Conservation (phyloP, 1,284 basidiomycete genomes). For the Wolfiporia cocos region DNA sequence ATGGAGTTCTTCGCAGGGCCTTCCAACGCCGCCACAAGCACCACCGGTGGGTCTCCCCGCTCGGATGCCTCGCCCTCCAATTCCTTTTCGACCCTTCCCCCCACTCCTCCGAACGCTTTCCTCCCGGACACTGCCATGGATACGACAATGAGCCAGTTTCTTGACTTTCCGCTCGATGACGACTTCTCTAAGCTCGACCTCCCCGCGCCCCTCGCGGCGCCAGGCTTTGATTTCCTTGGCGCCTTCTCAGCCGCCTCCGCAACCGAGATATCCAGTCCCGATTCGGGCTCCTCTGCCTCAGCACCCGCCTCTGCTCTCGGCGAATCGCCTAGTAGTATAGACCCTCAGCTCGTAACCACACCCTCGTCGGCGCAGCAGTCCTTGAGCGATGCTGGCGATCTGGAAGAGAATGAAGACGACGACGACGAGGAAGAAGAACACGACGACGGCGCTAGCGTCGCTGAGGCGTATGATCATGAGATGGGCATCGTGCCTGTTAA, state of each 20-base stretch:
- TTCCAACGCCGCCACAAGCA: slow-evolving; percentile 17
- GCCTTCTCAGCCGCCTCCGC: slow-evolving; percentile 16
- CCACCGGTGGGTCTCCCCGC: slow-evolving; percentile 30
- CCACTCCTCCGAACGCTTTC: slow-evolving; percentile 21
- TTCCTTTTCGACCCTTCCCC: slow-evolving; percentile 24
- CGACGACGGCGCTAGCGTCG: slow-evolving; percentile 15
- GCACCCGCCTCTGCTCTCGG: slow-evolving; percentile 16
- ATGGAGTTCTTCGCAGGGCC: slow-evolving; percentile 34
- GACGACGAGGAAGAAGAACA: slow-evolving; percentile 19
- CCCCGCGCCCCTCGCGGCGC: slow-evolving; percentile 23
- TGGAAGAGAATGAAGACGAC: slow-evolving; percentile 20
- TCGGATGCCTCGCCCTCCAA: slow-evolving; percentile 30
- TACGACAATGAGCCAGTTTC: slow-evolving; percentile 29
- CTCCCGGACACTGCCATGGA: slow-evolving; percentile 20
- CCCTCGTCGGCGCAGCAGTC: slow-evolving; percentile 34
- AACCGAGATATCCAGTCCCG: slow-evolving; percentile 20
- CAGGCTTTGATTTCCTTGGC: slow-evolving; percentile 35
- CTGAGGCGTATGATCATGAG: slow-evolving; percentile 10
- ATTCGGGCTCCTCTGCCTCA: slow-evolving; percentile 16
- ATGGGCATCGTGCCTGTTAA: slow-evolving; percentile 36
- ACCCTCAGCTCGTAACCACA: slow-evolving; percentile 46
- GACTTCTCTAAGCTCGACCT: slow-evolving; percentile 34
- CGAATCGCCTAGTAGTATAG: slow-evolving; percentile 36
- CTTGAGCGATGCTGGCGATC: slow-evolving; percentile 25
- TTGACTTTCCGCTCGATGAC: slow-evolving; percentile 37